These are phyloP conservation scores for Sanghuangporus baumii DNA, from an alignment of 1,284 basidiomycete genomes.

Conservation along the genomic window DNA sequence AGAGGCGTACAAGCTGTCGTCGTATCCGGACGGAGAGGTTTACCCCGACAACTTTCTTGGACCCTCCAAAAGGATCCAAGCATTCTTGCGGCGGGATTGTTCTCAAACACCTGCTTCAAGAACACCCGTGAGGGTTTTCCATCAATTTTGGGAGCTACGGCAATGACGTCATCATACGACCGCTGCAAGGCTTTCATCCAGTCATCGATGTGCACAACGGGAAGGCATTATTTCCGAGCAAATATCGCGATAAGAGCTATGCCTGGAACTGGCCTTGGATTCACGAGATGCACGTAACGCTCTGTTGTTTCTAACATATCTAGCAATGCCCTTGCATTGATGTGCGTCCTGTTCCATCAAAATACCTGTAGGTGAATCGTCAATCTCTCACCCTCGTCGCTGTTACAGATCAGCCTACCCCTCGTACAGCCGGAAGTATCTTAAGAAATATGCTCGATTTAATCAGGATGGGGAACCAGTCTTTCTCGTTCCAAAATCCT, in stretches of 20 bases:
- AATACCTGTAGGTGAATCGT: neutral
- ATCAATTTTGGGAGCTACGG: neutral
- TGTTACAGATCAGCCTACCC: constrained; percentile 21
- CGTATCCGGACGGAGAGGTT: neutral
- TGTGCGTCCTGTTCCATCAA: neutral
- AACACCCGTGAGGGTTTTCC: neutral
- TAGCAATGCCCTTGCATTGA: constrained; percentile 21
- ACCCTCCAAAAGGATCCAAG: constrained; percentile 10
- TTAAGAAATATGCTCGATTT: constrained; percentile 12
- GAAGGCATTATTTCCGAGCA: constrained; percentile 1
- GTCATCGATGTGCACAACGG: constrained; percentile 2
- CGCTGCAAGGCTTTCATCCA: constrained; percentile 4
- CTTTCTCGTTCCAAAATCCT: constrained; percentile 9
- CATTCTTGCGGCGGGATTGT: constrained; percentile 12
- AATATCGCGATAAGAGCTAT: neutral
- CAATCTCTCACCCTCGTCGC: neutral
- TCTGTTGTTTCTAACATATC: constrained; percentile 20
- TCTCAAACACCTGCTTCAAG: neutral
- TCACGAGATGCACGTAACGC: constrained; percentile 23
- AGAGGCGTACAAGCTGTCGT: neutral
- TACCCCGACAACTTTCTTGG: neutral
- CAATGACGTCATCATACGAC: neutral
- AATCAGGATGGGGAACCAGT: constrained; percentile 19
- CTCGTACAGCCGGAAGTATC: constrained; percentile 15
- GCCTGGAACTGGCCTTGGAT: constrained; percentile 20